Evolutionary conservation across 1,284 basidiomycete species (phyloP).

Genomic region (Clitocybe nebularis): DNA sequence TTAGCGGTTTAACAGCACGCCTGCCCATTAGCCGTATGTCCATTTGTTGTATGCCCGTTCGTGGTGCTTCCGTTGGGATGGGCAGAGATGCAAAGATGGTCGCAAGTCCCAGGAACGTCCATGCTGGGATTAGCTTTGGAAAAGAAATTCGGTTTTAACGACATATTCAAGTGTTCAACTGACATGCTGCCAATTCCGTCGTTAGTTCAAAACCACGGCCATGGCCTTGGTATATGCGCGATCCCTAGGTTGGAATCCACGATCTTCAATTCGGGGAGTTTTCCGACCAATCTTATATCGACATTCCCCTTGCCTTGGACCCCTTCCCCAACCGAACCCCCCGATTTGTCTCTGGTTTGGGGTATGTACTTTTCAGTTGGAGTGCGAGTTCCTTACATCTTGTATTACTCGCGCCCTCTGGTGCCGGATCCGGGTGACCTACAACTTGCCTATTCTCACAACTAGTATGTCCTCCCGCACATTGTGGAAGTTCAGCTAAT

Average conservation of each 20-base stretch:
- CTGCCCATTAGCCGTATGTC: conserved; percentile 6
- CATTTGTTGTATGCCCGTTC: background rate
- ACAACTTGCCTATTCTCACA: no score
- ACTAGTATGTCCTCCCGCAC: no score
- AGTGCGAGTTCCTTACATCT: no score
- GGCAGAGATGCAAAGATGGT: conserved; percentile 59
- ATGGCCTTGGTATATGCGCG: conserved; percentile 70
- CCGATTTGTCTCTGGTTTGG: conserved; percentile 66
- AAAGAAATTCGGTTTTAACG: conserved; percentile 86
- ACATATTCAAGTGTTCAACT: conserved; percentile 68
- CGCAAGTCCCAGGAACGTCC: conserved; percentile 75
- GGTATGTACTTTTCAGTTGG: conserved; percentile 85
- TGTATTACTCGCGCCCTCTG: no score
- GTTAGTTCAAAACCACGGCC: background rate
- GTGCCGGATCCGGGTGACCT: no score
- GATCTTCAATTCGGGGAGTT: background rate
- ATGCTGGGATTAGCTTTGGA: conserved; percentile 81
- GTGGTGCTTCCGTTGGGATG: conserved; percentile 29
- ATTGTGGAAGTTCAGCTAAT: conserved; percentile 30
- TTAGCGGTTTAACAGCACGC: conserved; percentile 9
- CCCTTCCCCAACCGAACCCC: conserved; percentile 73
- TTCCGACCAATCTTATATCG: conserved; percentile 39
- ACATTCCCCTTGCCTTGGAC: conserved; percentile 56
- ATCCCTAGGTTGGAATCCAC: conserved; percentile 42
- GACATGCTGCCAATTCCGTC: conserved; percentile 67